Percentiles rank a stretch among this genome's conserved stretches.
phyloP scores from a whole-genome alignment of 306 rosid genomes.

The Dalbergia cochinchinensis region DNA sequence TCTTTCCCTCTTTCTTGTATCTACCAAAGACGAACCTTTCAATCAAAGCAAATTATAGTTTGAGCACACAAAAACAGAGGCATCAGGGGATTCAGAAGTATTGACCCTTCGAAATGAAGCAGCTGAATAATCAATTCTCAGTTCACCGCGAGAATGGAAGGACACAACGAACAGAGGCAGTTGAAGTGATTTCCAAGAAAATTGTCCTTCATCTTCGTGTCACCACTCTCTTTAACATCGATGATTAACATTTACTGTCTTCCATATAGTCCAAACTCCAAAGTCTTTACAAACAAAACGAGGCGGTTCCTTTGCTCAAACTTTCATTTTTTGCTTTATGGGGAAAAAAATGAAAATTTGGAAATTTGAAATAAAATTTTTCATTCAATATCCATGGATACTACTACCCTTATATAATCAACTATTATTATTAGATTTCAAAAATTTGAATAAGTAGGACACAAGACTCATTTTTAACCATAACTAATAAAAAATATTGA shows the following conservation, averaged over 20 bases:
- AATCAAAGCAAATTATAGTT: conserved; percentile 32
- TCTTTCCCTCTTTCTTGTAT: conserved; percentile 8
- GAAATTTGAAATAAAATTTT: no score
- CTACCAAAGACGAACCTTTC: conserved; percentile 9
- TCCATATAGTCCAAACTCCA: not conserved
- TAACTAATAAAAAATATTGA: no score
- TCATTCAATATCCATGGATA: no score
- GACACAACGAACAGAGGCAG: conserved; percentile 15
- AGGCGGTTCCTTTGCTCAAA: not conserved
- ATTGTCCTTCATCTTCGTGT: conserved; percentile 12
- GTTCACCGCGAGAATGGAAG: conserved; percentile 7
- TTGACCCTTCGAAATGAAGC: conserved; percentile 40
- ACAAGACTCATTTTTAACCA: no score
- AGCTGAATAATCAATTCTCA: conserved; percentile 14
- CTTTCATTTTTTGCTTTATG: not conserved
- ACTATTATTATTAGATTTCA: no score
- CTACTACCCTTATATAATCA: no score
- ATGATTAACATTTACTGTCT: not conserved
- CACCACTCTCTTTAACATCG: not conserved
- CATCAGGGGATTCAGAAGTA: not conserved
- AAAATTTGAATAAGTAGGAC: no score
- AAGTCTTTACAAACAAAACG: conserved; percentile 21
- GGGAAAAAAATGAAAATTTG: not conserved
- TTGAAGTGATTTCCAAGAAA: conserved; percentile 39
- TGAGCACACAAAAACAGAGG: conserved; percentile 16